Evolutionary conservation across 1,284 basidiomycete species (phyloP), one percentile per base, ranked within the genome.

Genomic region (Puccinia horiana): DNA sequence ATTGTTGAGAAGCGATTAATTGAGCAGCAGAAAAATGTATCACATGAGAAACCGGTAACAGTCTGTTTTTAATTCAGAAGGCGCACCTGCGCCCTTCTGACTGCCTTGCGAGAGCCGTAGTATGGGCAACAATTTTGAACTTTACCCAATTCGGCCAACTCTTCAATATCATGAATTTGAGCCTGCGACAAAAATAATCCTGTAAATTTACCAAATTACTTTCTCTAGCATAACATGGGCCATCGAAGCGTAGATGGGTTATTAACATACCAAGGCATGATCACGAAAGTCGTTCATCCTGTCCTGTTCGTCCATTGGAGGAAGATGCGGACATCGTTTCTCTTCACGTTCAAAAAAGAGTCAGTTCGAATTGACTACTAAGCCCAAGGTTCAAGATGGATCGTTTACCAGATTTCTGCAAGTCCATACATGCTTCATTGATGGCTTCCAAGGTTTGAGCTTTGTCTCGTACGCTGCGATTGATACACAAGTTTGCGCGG

Each of bases 401-500:
- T 35, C 75, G 81, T 81, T 49, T 54, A 93, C 94, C 93, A 82
- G 86, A 86, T 84, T 92, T 92, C 76, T 96, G 89, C 84, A 97
- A 89, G 84, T 96, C 94, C 44, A 95, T 89, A 87, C 96, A 99
- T 44, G 91, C 91, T 86, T 99, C 96, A 85, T 98, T 96, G 82
- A 99, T 88, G 84, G 95, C 92, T n/a, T 91, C 91, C 18, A 90
- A 89, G 0, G 89, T 88, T 72, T 89, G 76, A 0, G 85, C 86
- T 9, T 86, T 90, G 0, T 88, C 88, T 69, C 91, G 90, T 16
- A 96, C 89, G 35, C 91, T 90, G 42, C 94, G 92, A 85, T 98
- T 94, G 84, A 99, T 94, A 87, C 96, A 99, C 26, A 98, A 90
- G 85, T 97, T 95, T 86, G 92, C 93, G 49, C 96, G 90, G n/a